phyloP scores from a whole-genome alignment of 805 yeast species.

The Candida glaebosa region DNA sequence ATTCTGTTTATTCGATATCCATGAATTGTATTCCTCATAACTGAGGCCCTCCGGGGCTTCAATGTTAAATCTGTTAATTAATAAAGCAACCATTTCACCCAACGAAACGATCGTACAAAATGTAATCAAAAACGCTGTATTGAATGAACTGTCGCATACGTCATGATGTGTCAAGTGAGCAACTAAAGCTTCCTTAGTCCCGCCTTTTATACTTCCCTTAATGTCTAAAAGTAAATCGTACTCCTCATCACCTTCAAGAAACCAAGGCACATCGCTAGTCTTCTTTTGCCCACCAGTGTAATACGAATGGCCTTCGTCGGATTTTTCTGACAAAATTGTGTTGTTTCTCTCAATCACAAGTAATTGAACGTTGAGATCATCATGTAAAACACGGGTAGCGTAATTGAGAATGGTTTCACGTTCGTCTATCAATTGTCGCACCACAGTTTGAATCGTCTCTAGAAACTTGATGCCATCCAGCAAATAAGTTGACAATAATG shows the following conservation, averaged over 20 bases:
- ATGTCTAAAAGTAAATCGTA: conserved; percentile 54
- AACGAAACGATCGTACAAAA: conserved; percentile 74
- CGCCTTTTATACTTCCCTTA: conserved; percentile 77
- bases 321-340: conserved; percentile 32
- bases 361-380: conserved; percentile 60
- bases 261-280: conserved; percentile 61
- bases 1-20: conserved; percentile 69
- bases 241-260: conserved; percentile 63
- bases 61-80: conserved; percentile 63
- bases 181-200: conserved; percentile 71
- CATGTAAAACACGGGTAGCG: conserved; percentile 75
- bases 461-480: conserved; percentile 31
- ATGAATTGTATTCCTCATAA: conserved; percentile 72
- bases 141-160: conserved; percentile 57
- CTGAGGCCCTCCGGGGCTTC: conserved; percentile 86
- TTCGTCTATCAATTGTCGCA: conserved; percentile 63
- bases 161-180: conserved; percentile 79
- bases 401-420: conserved; percentile 67
- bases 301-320: conserved; percentile 33
- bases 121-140: conserved; percentile 66
- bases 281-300: conserved; percentile 32
- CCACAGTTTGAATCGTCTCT: conserved; percentile 34
- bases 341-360: conserved; percentile 47
- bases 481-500: conserved; percentile 36
- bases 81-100: conserved; percentile 52